Evolutionary conservation across 495 filamentous ascomycete species (phyloP).

Genomic region (Daldinia childiae): DNA sequence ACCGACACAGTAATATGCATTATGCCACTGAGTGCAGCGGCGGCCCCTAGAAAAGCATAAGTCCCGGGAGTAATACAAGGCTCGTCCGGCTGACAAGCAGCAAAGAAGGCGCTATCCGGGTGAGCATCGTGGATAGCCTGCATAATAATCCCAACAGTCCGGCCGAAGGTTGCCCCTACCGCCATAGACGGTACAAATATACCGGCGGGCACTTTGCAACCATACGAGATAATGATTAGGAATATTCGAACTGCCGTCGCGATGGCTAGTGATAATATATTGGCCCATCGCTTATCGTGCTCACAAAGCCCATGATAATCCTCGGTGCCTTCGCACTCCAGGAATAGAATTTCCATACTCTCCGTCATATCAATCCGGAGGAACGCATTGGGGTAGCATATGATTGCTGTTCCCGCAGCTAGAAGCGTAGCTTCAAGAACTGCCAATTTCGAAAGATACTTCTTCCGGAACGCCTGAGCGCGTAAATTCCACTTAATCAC

Average conservation of each 20-base stretch:
- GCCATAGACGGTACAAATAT: conserved; percentile 99
- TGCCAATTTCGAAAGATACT: conserved; percentile 85
- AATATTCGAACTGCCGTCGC: conserved; percentile 84
- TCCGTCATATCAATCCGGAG: conserved; percentile 98
- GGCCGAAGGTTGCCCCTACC: conserved; percentile 90
- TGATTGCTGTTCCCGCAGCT: conserved; percentile 81
- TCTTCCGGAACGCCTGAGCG: conserved; percentile 92
- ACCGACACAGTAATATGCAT: conserved; percentile 98
- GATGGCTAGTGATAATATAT: conserved; percentile 80
- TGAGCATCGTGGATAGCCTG: conserved; percentile 87
- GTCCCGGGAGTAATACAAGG: conserved; percentile 97
- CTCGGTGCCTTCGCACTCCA: conserved; percentile 91
- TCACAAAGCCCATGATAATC: conserved; percentile 95
- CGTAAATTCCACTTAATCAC: conserved; percentile 99
- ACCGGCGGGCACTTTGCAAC: conserved; percentile 96
- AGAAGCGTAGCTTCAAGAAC: conserved; percentile 88
- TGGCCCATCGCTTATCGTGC: conserved; percentile 74
- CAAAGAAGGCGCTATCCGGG: conserved; percentile 83
- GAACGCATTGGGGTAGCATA: conserved; percentile 97
- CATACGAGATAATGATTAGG: conserved; percentile 95
- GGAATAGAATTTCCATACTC: conserved; percentile 97
- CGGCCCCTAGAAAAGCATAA: conserved; percentile 93
- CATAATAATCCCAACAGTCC: conserved; percentile 93
- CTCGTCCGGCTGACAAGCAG: conserved; percentile 88
- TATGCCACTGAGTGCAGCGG: conserved; percentile 94